phyloP scores from a whole-genome alignment of 371 early-diverging fungal species.

The Actinomortierella ambigua region DNA sequence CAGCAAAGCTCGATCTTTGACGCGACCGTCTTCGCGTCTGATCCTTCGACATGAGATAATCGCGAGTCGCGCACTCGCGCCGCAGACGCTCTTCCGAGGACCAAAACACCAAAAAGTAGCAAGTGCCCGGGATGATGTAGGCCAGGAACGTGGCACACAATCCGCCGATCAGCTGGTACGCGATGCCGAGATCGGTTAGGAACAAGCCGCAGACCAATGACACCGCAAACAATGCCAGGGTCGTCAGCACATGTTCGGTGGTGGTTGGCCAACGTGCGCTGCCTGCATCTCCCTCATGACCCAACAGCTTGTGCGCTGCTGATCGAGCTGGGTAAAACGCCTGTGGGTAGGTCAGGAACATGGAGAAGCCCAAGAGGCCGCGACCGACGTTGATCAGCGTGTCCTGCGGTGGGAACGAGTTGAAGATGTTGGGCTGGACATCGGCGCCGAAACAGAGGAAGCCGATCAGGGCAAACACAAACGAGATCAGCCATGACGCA shows the following conservation, averaged over 20 bases:
- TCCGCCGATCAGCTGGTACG: conserved; percentile 62
- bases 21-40: no score
- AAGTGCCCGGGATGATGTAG: conserved; percentile 59
- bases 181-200: conserved; percentile 55
- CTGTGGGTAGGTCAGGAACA: conserved; percentile 54
- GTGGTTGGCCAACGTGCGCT: conserved; percentile 49
- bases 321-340: conserved; percentile 62
- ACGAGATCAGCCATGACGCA: conserved; percentile 57
- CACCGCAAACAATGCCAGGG: conserved; percentile 48
- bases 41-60: no score
- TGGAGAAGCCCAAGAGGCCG: conserved; percentile 56
- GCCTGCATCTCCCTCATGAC: conserved; percentile 61
- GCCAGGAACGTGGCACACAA: conserved; percentile 60
- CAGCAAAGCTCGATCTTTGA: no score
- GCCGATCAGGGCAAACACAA: conserved; percentile 63
- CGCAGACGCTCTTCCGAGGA: not conserved
- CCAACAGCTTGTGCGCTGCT: conserved; percentile 57
- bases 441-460: conserved; percentile 61
- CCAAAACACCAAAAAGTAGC: conserved; percentile 52
- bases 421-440: conserved; percentile 60
- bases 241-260: conserved; percentile 52
- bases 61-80: not conserved
- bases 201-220: conserved; percentile 52
- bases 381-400: conserved; percentile 58
- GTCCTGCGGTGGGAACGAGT: conserved; percentile 61